phyloP scores from a whole-genome alignment of 345 rosid genomes.

The Psidium guajava region DNA sequence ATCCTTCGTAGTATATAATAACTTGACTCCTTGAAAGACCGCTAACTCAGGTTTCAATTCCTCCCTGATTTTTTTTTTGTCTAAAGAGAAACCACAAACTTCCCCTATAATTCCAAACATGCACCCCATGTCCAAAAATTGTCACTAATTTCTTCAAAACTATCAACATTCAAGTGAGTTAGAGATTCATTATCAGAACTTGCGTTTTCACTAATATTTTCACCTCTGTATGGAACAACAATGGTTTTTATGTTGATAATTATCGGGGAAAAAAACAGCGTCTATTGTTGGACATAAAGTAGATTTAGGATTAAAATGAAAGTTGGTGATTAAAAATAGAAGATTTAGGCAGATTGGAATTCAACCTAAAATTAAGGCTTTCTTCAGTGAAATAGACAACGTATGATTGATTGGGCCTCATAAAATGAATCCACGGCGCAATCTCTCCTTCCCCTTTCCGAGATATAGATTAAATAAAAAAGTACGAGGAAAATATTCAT shows the following conservation, averaged over 20 bases:
- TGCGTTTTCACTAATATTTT: not conserved
- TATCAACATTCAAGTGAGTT: accelerated
- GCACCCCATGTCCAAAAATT: not conserved
- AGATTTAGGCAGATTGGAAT: not conserved
- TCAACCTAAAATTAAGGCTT: not conserved
- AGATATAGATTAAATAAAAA: not conserved
- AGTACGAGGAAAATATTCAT: not conserved
- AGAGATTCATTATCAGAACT: not conserved
- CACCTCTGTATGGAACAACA: not conserved
- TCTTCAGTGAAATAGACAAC: not conserved
- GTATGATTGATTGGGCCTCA: not conserved
- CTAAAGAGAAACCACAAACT: not conserved
- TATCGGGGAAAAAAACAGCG: not conserved
- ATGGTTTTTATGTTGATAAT: not conserved
- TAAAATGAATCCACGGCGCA: not conserved
- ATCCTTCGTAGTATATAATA: not conserved
- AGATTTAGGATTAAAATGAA: not conserved
- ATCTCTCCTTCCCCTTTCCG: not conserved
- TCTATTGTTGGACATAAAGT: accelerated
- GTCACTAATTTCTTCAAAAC: not conserved
- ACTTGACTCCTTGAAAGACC: not conserved
- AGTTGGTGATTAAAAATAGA: not conserved
- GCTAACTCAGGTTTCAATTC: not conserved
- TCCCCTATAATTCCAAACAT: not conserved
- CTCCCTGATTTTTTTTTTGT: not conserved